phyloP scores from a whole-genome alignment of 139 green algal genomes.

The Desmodesmus armatus region DNA sequence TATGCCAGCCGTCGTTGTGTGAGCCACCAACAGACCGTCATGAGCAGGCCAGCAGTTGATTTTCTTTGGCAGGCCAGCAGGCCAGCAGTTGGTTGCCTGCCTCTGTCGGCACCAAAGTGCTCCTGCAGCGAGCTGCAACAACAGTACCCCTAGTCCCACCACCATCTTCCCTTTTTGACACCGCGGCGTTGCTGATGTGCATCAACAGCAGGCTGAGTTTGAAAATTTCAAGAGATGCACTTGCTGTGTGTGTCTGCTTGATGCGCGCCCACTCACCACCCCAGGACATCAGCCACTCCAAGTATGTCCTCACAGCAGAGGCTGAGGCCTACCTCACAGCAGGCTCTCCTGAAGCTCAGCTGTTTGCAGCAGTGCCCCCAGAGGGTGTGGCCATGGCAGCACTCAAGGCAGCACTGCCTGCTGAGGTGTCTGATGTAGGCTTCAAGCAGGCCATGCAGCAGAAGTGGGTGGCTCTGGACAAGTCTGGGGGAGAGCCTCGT shows the following conservation, averaged over 20 bases:
- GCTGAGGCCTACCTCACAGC: constrained; percentile 70
- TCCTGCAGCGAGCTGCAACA: no score
- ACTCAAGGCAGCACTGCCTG: constrained; percentile 81
- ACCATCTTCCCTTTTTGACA: no score
- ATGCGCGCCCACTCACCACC: neutral
- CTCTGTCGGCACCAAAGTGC: no score
- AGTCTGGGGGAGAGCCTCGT: constrained; percentile 49
- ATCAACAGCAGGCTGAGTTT: no score
- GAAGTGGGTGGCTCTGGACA: constrained; percentile 72
- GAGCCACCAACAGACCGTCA: no score
- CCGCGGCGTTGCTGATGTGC: no score
- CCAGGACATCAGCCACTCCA: constrained; percentile 81
- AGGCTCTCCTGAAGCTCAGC: constrained; percentile 87
- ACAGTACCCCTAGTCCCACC: no score
- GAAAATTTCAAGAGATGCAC: no score
- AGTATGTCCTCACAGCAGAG: constrained; percentile 85
- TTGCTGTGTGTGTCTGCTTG: neutral
- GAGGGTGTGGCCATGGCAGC: constrained; percentile 81
- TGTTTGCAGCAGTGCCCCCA: constrained; percentile 79
- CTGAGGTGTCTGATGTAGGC: constrained; percentile 81
- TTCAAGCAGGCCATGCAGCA: constrained; percentile 95
- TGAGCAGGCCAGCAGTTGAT: no score
- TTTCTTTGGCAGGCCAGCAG: no score
- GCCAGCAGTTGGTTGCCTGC: no score
- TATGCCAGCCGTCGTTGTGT: no score